These are phyloP conservation scores for Cudoniella acicularis DNA, from an alignment of 495 filamentous ascomycete genomes.

Conservation along the genomic window DNA sequence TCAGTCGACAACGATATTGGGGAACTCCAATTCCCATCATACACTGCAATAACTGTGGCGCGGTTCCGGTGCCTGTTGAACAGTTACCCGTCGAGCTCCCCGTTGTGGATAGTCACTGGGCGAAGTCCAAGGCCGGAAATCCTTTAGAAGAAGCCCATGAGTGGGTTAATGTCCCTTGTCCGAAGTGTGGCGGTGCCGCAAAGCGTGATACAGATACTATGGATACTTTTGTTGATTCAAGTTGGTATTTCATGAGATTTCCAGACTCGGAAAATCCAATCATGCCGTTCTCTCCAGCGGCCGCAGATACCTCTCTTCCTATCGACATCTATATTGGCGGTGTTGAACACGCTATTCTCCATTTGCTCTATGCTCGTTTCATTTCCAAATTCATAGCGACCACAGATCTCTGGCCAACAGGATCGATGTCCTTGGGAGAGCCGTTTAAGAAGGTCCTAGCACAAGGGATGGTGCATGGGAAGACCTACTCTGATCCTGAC, in stretches of 20 bases:
- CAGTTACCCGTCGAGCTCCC: slow-evolving; percentile 77
- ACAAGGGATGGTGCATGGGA: slow-evolving; percentile 91
- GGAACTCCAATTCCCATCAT: slow-evolving; percentile 87
- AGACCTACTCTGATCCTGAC: slow-evolving; percentile 70
- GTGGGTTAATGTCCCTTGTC: slow-evolving; percentile 74
- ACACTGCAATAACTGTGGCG: slow-evolving; percentile 73
- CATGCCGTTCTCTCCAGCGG: slow-evolving; percentile 54
- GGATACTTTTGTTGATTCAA: slow-evolving; percentile 94
- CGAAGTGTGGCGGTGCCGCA: slow-evolving; percentile 64
- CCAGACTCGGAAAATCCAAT: slow-evolving; percentile 62
- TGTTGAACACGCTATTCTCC: slow-evolving; percentile 85
- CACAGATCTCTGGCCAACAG: slow-evolving; percentile 48
- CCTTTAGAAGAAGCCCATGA: slow-evolving; percentile 66
- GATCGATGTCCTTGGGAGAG: slow-evolving; percentile 43
- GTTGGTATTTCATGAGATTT: slow-evolving; percentile 87
- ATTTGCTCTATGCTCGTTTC: slow-evolving; percentile 88
- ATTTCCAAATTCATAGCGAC: slow-evolving; percentile 80
- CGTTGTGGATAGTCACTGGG: slow-evolving; percentile 61
- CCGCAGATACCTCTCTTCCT: slow-evolving; percentile 53
- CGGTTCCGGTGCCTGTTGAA: slow-evolving; percentile 71
- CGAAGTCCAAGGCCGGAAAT: slow-evolving; percentile 68
- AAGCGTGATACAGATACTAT: slow-evolving; percentile 89
- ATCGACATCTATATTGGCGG: slow-evolving; percentile 87
- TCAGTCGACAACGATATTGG: slow-evolving; percentile 88
- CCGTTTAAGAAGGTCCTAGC: slow-evolving; percentile 79